phyloP scores from a whole-genome alignment of 176 grass and related monocot species.

The Eremochloa ophiuroides region DNA sequence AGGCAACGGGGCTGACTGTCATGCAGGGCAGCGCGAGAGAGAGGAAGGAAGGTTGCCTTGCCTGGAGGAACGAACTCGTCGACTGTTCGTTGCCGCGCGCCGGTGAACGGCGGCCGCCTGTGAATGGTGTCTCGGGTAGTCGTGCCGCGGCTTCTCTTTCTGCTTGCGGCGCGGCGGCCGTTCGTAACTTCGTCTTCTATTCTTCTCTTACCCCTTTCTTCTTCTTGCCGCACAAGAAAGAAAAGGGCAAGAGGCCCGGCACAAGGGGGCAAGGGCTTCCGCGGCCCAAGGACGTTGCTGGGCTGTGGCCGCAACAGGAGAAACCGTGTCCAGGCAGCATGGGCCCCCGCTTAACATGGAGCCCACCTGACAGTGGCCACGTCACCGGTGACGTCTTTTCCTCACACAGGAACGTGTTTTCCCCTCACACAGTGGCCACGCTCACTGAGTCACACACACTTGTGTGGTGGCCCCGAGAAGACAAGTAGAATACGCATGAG shows the following conservation, averaged over 20 bases:
- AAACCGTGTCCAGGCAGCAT: neutral
- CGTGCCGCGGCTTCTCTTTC: neutral
- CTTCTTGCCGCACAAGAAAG: constrained; percentile 38
- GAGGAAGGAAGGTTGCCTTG: neutral
- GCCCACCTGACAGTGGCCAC: neutral
- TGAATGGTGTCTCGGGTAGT: neutral
- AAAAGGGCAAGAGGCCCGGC: neutral
- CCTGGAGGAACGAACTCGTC: neutral
- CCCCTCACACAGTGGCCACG: neutral
- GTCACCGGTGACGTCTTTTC: neutral
- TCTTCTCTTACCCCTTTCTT: neutral
- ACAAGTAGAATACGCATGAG: too few relatives aligned
- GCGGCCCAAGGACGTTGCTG: neutral
- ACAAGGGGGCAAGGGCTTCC: neutral
- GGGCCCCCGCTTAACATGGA: neutral
- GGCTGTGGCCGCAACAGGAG: neutral
- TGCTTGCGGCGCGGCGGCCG: constrained; percentile 8
- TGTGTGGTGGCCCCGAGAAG: too few relatives aligned
- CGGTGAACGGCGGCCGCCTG: neutral
- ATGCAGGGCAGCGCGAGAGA: neutral
- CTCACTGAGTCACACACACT: too few relatives aligned
- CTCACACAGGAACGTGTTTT: neutral
- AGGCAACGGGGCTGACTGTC: neutral
- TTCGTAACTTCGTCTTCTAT: neutral
- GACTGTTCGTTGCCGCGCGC: neutral